Evolutionary conservation across 2,329 filamentous ascomycete genomes (phyloP), one percentile per base, ranked within the genome.

Genomic region (Fusarium secorum): DNA sequence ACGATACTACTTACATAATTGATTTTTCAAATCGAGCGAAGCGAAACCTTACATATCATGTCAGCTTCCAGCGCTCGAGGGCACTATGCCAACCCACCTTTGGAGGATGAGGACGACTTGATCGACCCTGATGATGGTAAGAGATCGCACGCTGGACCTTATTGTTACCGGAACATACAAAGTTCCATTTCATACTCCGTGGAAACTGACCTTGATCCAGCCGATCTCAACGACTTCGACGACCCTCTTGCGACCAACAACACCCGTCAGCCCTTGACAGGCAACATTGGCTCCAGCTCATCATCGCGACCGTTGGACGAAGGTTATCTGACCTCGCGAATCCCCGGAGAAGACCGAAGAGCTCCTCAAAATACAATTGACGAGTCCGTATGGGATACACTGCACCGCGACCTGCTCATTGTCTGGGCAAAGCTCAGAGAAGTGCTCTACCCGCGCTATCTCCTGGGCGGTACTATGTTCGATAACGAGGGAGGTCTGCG

Each of bases 401-500:
- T 99, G 66, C 93, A 93, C 56, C 91, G 96, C 74, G 96, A 99
- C 81, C 84, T 99, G 72, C 83, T 95, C 11, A 96, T 94, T 30
- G 94, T 98, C 38, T 98, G 96, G 95, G 93, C 93, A 83, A 99
- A 99, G 87, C 94, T 99, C 91, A 91, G 93, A 81, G 95, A 98
- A 85, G 96, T 99, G 41, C 89, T 99, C 66, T 99, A 94, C 82
- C 96, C 96, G 22, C 95, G 95, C 78, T 98, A 98, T 83, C 87
- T 99, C 52, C 91, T 99, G 28, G 88, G 88, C 38, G 89, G 89
- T 33, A 89, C 87, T 64, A 90, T 91, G 88, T 86, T 90, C 60
- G 88, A 90, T 66, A 81, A 80, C 44, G 82, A 85, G 8, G 83
- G 82, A 38, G 85, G 85, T 15, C 75, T 91, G 13, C 86, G 89